These are phyloP conservation scores for Lasiodiplodia hormozganensis DNA, from an alignment of 2,329 filamentous ascomycete genomes.

Conservation along the genomic window DNA sequence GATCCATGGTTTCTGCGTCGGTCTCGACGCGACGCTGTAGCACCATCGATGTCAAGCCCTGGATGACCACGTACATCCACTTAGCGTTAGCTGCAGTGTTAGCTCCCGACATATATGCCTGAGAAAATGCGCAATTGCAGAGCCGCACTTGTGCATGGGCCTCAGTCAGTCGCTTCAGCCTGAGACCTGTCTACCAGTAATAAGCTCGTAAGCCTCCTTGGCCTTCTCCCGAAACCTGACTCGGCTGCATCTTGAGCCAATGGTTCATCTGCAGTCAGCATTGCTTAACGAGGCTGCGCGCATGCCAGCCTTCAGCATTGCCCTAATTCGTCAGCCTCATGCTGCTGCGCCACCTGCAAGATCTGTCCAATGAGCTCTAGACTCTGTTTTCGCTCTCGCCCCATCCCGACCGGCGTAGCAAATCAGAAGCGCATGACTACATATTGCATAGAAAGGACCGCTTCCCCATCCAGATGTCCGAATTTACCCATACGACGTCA, in stretches of 20 bases:
- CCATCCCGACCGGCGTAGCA: too few species aligned
- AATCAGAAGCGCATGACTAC: too few species aligned
- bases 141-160: too few species aligned
- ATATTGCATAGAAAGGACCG: too few species aligned
- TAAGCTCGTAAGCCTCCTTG: not conserved
- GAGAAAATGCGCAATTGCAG: too few species aligned
- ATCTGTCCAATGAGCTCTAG: not conserved
- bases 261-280: not conserved
- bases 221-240: not conserved
- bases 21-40: not conserved
- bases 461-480: too few species aligned
- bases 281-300: not conserved
- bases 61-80: not conserved
- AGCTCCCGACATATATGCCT: too few species aligned
- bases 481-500: too few species aligned
- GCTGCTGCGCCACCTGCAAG: not conserved
- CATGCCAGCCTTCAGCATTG: not conserved
- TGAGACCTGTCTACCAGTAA: not conserved
- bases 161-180: not conserved
- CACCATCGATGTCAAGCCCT: not conserved
- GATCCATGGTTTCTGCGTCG: not conserved
- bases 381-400: too few species aligned
- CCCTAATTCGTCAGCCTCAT: not conserved
- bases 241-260: not conserved
- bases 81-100: not conserved